Conservation (phyloP, 768 basidiomycete genomes). For the Pisolithus orientalis region DNA sequence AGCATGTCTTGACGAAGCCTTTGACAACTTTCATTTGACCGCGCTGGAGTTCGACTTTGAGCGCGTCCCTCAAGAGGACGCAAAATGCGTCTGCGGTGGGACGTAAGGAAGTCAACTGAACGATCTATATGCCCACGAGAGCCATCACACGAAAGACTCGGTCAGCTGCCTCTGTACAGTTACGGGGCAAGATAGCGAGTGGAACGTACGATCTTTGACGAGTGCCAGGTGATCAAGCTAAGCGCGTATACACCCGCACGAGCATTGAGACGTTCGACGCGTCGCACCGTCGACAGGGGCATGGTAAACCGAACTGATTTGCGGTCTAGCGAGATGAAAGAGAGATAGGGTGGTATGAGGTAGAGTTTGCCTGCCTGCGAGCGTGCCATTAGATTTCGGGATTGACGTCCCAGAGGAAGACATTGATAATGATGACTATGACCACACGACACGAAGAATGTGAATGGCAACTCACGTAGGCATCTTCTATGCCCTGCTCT, state of each 20-base stretch:
- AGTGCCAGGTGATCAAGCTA: slow-evolving; percentile 90
- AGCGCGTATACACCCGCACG: slow-evolving; percentile 95
- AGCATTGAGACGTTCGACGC: slow-evolving; percentile 91
- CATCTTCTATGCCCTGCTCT: slow-evolving; percentile 77
- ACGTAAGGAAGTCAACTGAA: slow-evolving; percentile 89
- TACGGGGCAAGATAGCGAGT: background rate
- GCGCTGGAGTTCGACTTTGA: slow-evolving; percentile 84
- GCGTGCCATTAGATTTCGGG: background rate
- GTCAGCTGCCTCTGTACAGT: background rate
- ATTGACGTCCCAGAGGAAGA: no score
- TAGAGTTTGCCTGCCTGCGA: slow-evolving; percentile 83
- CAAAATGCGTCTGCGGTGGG: slow-evolving; percentile 95
- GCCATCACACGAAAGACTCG: background rate
- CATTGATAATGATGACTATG: background rate
- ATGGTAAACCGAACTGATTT: slow-evolving; percentile 89
- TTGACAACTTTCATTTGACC: slow-evolving; percentile 94
- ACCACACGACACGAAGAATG: background rate
- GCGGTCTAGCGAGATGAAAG: slow-evolving; percentile 85
- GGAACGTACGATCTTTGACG: slow-evolving; percentile 71
- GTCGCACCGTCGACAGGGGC: slow-evolving; percentile 84
- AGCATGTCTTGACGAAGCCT: slow-evolving; percentile 85
- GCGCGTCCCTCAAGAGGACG: slow-evolving; percentile 75
- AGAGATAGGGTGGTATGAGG: slow-evolving; percentile 83
- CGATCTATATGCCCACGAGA: slow-evolving; percentile 44
- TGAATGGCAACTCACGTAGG: slow-evolving; percentile 63